Base-by-base conservation (phyloP, 1,139 yeast species). In the Yamadazyma atmosphaerica region DNA sequence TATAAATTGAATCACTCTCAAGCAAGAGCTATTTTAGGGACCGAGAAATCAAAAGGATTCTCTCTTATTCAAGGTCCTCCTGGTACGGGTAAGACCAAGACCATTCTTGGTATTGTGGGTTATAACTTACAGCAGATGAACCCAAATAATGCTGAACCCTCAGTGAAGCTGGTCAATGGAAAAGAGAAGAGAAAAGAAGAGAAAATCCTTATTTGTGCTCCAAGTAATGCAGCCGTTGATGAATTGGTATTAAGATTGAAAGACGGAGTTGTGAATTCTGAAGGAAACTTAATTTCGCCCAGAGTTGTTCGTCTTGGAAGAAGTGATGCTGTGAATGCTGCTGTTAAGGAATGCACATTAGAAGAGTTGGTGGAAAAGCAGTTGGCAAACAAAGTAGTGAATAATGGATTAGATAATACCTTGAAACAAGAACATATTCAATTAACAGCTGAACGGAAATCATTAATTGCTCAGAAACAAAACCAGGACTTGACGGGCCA, bases 201-300 rank as follows among this genome's bases (percentile, higher is more conserved):
- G 14, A 77, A 74, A 42, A 79, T 94, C 3, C 67, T 94, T 38
- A 81, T 94, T 22, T 94, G 98, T 75, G 98, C 98, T 1, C 99
- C 99, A 2, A 88, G 97, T 59, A 94, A 94, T 65, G 99, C 99
- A 0, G 99, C 99, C 8, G 97, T 94, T 6, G 99, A 94, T 65
- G 98, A 94, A 56, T 72, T 94, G 49, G 95, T 90, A n/a, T 53
- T 90, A 16, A 83, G 99, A 58, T 66, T 94, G 43, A 81, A 86
- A 49, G 73, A 70, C 23, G 97, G 97, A 2, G 81, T 90, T 3
- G 61, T 64, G 34, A 75, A 78, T 42, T 60, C 76, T 2, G 63
- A 68, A 17, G 96, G 96, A 1, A 63, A 67, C n/a, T 50, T 55
- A 1, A 75, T 81, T 47, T 62, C 64, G 2, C 95, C 96, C 1